Evolutionary conservation across 495 filamentous ascomycete genomes (phyloP).

Genomic region (Hypoxylon subgilvum): DNA sequence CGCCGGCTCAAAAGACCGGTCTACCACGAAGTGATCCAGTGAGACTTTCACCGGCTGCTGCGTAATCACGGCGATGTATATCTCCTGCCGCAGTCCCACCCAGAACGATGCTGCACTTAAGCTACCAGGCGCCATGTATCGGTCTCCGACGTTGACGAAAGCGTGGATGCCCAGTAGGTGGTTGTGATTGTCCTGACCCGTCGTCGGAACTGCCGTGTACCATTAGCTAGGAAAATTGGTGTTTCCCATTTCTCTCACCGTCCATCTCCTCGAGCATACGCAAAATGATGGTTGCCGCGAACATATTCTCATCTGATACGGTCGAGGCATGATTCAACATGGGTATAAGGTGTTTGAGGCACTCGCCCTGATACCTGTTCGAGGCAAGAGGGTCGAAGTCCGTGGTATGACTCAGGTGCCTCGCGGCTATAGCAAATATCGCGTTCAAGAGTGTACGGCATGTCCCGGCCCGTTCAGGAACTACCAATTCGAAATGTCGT

Average conservation of each 20-base stretch:
- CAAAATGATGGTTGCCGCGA: conserved; percentile 66
- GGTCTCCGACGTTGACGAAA: conserved; percentile 51
- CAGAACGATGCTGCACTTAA: conserved; percentile 60
- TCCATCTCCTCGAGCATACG: conserved; percentile 68
- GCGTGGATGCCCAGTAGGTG: conserved; percentile 60
- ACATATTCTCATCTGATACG: conserved; percentile 63
- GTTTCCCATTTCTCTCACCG: conserved; percentile 52
- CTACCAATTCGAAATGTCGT: conserved; percentile 59
- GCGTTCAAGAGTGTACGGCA: conserved; percentile 63
- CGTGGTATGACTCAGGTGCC: conserved; percentile 58
- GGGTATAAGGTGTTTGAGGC: conserved; percentile 57
- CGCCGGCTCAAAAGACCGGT: conserved; percentile 48
- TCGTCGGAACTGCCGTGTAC: conserved; percentile 42
- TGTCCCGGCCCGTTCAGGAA: conserved; percentile 56
- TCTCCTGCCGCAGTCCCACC: conserved; percentile 64
- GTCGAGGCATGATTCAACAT: conserved; percentile 57
- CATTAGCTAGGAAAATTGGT: conserved; percentile 12
- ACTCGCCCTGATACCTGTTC: conserved; percentile 57
- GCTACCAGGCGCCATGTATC: conserved; percentile 46
- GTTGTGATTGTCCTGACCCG: conserved; percentile 48
- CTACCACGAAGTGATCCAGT: conserved; percentile 49
- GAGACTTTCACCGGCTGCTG: conserved; percentile 51
- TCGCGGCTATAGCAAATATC: conserved; percentile 63
- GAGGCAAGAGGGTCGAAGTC: conserved; percentile 54
- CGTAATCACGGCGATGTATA: conserved; percentile 62